Percentiles rank a stretch among this genome's conserved stretches.
phyloP scores from a whole-genome alignment of 768 basidiomycete genomes.

The Leucocoprinus sp. region DNA sequence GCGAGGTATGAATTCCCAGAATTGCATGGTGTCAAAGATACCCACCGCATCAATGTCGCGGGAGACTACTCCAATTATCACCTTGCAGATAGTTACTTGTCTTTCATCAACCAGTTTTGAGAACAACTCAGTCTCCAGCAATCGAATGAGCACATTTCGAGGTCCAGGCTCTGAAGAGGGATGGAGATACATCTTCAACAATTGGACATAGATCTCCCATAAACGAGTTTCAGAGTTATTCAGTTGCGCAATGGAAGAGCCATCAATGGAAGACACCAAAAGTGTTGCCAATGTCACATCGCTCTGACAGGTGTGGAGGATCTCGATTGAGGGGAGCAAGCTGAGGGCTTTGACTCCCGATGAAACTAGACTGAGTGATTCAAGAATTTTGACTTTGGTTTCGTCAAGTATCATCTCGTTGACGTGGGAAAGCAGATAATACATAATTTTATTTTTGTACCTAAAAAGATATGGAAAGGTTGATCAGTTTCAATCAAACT shows the following conservation, averaged over 20 bases:
- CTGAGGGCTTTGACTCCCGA: slow-evolving; percentile 42
- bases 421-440: slow-evolving; percentile 76
- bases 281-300: slow-evolving; percentile 27
- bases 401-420: slow-evolving; percentile 41
- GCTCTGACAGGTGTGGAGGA: slow-evolving; percentile 21
- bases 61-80: slow-evolving; percentile 47
- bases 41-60: slow-evolving; percentile 43
- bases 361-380: slow-evolving; percentile 34
- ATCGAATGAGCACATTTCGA: slow-evolving; percentile 32
- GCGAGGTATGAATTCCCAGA: slow-evolving; percentile 1
- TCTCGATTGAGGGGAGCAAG: slow-evolving; percentile 50
- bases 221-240: slow-evolving; percentile 32
- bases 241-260: slow-evolving; percentile 33
- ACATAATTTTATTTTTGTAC: slow-evolving; percentile 63
- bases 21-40: not conserved
- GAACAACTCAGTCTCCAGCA: slow-evolving; percentile 52
- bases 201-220: slow-evolving; percentile 44
- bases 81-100: slow-evolving; percentile 44
- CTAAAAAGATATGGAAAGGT: slow-evolving; percentile 29
- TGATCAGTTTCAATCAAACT: slow-evolving; percentile 3
- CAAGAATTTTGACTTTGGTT: slow-evolving; percentile 49
- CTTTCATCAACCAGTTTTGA: slow-evolving; percentile 40
- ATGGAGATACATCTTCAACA: slow-evolving; percentile 36
- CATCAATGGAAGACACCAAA: slow-evolving; percentile 46
- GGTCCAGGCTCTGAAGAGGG: slow-evolving; percentile 36